Evolutionary conservation across 2,329 filamentous ascomycete species (phyloP).

Genomic region (Ophiocordyceps australis): DNA sequence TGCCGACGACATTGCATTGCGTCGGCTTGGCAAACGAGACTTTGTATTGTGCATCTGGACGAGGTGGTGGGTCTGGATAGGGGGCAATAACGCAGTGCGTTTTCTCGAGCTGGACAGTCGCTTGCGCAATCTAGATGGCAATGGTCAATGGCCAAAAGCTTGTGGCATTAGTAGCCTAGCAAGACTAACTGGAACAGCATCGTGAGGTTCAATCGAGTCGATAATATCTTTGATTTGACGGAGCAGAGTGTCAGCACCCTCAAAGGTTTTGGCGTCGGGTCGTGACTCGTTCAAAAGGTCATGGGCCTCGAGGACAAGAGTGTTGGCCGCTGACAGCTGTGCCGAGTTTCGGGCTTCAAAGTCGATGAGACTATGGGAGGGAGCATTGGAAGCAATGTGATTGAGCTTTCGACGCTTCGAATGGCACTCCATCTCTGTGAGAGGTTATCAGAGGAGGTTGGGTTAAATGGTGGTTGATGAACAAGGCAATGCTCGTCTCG

Average conservation of each 20-base stretch:
- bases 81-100: constrained; percentile 55
- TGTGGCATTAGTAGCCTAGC: not conserved
- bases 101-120: constrained; percentile 47
- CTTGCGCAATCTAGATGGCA: constrained; percentile 42
- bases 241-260: constrained; percentile 28
- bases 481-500: too few species aligned
- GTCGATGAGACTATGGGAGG: constrained; percentile 17
- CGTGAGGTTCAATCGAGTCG: constrained; percentile 29
- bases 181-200: constrained; percentile 26
- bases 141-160: constrained; percentile 3
- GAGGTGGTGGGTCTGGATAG: constrained; percentile 65
- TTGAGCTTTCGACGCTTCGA: constrained; percentile 30
- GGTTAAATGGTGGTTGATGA: too few species aligned
- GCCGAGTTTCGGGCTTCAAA: constrained; percentile 20
- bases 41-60: constrained; percentile 63
- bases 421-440: constrained; percentile 23
- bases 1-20: constrained; percentile 75
- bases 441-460: too few species aligned
- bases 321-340: constrained; percentile 26
- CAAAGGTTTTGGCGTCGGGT: constrained; percentile 26
- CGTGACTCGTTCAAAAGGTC: constrained; percentile 37
- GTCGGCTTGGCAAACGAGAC: constrained; percentile 59
- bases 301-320: constrained; percentile 40
- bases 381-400: constrained; percentile 16
- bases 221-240: constrained; percentile 33